Evolutionary conservation across 495 filamentous ascomycete genomes (phyloP), one percentile per base, ranked within the genome.

Genomic region (Penicillium salamii): DNA sequence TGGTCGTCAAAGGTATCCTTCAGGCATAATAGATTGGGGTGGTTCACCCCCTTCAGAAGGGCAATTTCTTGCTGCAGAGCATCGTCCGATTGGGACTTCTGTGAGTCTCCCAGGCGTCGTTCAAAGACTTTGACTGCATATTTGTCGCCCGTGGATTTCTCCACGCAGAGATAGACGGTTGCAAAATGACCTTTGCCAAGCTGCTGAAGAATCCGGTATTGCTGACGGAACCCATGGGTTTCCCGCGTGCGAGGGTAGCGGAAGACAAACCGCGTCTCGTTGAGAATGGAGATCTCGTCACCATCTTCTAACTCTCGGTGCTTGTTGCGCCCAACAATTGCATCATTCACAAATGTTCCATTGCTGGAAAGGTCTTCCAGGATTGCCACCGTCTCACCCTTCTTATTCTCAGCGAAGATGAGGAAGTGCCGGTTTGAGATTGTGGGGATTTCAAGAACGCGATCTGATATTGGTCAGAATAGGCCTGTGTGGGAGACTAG

Each of bases 171-270:
- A 61, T 91, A 95, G 11, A 99, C 95, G 8, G 91, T 89, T 35
- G 95, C 95, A 68, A 97, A 97, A 64, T 97, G 91, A 17, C 95
- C 95, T 66, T 95, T 96, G 49, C 95, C 95, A 12, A 99, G 82
- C 64, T 91, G 88, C 46, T 91, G 83, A 31, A 89, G 77, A 12
- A 92, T 79, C 9, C 80, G 85, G 63, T 93, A 99, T 55, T 95
- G 89, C 54, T 96, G 89, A 24, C 76, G 65, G 72, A 99, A 99
- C 2, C 75, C 83, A 59, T 84, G 90, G 19, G 85, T 82, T 23
- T 84, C 78, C 46, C 88, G 81, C 51, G 78, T 85, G 33, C 81
- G 81, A 13, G 95, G 91, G 55, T 97, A 96, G 18, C 88, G 79
- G 71, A 97, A 99, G 42, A 93, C 78, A 69, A 91, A 97, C 21